These are phyloP conservation scores for grape (Vitis vinifera) DNA, from an alignment of 164 flowering plant genomes.

Conservation along the genomic window DNA sequence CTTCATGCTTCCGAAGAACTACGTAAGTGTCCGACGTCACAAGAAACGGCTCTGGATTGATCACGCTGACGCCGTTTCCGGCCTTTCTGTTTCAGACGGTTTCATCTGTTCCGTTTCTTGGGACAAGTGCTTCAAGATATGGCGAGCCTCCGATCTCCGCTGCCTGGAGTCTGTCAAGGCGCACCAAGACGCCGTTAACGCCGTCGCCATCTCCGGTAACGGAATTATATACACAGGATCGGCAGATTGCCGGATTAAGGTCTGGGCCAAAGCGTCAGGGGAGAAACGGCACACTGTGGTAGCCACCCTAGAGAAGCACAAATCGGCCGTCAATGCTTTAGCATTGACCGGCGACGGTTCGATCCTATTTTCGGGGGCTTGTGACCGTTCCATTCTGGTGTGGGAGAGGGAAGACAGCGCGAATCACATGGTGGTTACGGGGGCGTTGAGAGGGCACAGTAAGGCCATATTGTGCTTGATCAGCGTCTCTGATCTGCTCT, in stretches of 20 bases:
- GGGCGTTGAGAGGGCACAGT: conserved; percentile 74
- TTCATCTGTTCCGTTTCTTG: conserved; percentile 75
- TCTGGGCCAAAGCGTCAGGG: conserved; percentile 48
- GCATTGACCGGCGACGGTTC: conserved; percentile 57
- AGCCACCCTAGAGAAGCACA: conserved; percentile 80
- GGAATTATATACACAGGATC: conserved; percentile 83
- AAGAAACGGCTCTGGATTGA: conserved; percentile 71
- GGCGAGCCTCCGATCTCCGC: conserved; percentile 48
- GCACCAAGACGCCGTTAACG: conserved; percentile 84
- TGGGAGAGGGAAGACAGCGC: conserved; percentile 92
- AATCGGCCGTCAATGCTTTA: conserved; percentile 81
- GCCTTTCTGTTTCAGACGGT: conserved; percentile 40
- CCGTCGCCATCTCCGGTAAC: conserved; percentile 55
- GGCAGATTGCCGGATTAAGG: conserved; percentile 61
- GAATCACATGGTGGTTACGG: conserved; percentile 61
- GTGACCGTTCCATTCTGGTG: conserved; percentile 85
- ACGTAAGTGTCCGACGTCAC: conserved; percentile 73
- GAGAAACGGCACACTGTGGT: conserved; percentile 41
- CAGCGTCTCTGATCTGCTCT: conserved; percentile 46
- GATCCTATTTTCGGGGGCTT: conserved; percentile 77
- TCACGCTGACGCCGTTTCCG: conserved; percentile 83
- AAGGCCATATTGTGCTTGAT: conserved; percentile 67
- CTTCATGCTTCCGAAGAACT: conserved; percentile 51
- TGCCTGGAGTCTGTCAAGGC: conserved; percentile 72
- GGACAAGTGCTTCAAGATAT: conserved; percentile 75